Base-by-base conservation (phyloP, 164 flowering plant genomes). In the Nymphaea thermarum region DNA sequence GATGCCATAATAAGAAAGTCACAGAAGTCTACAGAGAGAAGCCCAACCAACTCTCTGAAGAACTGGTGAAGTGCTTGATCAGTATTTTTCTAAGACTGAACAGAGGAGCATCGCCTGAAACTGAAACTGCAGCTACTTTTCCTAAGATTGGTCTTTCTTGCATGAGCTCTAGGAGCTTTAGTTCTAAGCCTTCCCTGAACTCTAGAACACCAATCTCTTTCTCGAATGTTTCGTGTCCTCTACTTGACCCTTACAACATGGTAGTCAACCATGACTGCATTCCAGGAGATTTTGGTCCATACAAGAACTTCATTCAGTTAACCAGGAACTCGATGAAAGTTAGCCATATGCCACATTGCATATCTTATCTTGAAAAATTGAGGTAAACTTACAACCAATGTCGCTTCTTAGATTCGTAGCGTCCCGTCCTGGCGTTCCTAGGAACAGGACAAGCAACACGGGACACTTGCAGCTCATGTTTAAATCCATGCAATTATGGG, bases 1-100 rank as follows among this genome's bases (percentile, higher is more conserved):
- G 55, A 47, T 7, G 55, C 55, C 7, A 14, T 3, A 47, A 47
- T 47, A 14, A 47, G 55, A 47, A 47, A 47, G 55, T 7, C 12
- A 6, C 55, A 4, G 55, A 47, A 72, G 69, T 43, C 16, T 43
- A 65, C 47, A 17, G 12, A 16, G 77, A 77, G 63, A 80, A 79
- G 43, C 91, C 96, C 53, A 90, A 88, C 70, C 78, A 74, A 53
- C 76, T 93, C 64, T 88, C 96, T 3, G 93, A 87, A 78, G 84
- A 89, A 53, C 79, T 88, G 45, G 72, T 93, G 69, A 87, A 78
- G 74, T 86, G 94, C 72, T 76, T 93, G 65, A 89, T 85, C 66
- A 72, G 76, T 74, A 85, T 89, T 76, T 90, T 83, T 79, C 79
- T 86, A 18, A 84, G 82, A 62, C 68, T 89, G 74, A 87, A 87